phyloP scores from a whole-genome alignment of 441 rosid genomes.

The Populus trichocarpa region DNA sequence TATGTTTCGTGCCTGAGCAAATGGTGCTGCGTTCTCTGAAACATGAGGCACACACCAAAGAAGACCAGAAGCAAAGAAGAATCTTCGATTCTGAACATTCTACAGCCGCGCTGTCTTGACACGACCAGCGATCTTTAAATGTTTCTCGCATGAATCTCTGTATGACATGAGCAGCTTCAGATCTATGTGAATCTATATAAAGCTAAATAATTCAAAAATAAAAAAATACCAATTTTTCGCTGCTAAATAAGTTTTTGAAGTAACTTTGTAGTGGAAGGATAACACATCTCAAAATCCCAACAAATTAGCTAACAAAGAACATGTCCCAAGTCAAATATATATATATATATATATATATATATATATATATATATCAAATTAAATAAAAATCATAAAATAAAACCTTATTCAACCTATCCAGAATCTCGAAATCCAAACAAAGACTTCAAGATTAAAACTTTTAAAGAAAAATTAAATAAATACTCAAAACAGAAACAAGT shows the following conservation, averaged over 20 bases:
- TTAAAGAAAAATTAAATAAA: not conserved
- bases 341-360: too few relatives aligned
- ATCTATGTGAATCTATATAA: conserved; percentile 34
- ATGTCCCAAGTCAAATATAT: conserved; percentile 15
- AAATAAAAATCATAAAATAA: conserved; percentile 2
- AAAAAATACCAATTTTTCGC: conserved; percentile 2
- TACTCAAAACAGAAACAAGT: conserved; percentile 8
- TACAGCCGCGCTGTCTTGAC: conserved; percentile 32
- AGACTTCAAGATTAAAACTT: not conserved
- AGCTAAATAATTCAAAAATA: conserved; percentile 3
- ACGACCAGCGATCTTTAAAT: conserved; percentile 24
- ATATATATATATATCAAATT: not conserved
- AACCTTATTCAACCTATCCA: not conserved
- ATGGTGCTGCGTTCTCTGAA: conserved; percentile 35
- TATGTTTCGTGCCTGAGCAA: conserved; percentile 34
- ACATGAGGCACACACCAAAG: conserved; percentile 38
- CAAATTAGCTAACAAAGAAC: conserved; percentile 30
- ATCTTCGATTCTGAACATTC: conserved; percentile 61
- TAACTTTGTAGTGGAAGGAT: conserved; percentile 8
- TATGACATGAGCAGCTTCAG: conserved; percentile 34
- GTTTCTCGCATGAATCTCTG: conserved; percentile 38
- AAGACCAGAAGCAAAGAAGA: conserved; percentile 33
- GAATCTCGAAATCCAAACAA: conserved; percentile 8
- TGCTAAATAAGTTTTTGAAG: conserved; percentile 1
- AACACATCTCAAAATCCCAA: conserved; percentile 11